Evolutionary conservation across 306 rosid genomes (phyloP).

Genomic region (Sphenostylis stenocarpa): DNA sequence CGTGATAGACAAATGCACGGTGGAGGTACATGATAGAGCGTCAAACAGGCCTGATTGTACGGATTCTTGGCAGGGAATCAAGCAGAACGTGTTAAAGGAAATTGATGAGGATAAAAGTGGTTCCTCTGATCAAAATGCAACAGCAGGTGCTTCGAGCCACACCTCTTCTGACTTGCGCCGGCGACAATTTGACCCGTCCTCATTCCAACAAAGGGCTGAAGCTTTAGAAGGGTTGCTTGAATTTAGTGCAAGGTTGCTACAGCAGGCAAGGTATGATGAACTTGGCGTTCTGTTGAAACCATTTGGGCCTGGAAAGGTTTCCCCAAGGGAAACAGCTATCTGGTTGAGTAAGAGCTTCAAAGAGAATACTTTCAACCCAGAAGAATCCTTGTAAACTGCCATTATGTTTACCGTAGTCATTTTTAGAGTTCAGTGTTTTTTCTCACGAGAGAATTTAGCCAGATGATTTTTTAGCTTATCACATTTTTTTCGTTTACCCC

Average conservation of each 20-base stretch:
- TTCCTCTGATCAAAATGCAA: conserved; percentile 86
- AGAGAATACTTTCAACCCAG: conserved; percentile 64
- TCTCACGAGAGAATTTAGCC: conserved; percentile 42
- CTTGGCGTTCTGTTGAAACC: conserved; percentile 96
- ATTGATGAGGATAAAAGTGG: conserved; percentile 57
- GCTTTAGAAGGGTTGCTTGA: conserved; percentile 98
- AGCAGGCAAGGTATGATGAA: conserved; percentile 85
- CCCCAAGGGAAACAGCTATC: conserved; percentile 98
- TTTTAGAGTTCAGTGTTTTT: conserved; percentile 32
- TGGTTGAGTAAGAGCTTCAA: conserved; percentile 98
- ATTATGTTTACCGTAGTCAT: conserved; percentile 33
- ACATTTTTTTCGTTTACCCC: not conserved
- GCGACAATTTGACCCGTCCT: conserved; percentile 74
- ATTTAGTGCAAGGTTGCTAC: conserved; percentile 93
- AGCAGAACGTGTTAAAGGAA: conserved; percentile 55
- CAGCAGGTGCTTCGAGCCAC: conserved; percentile 91
- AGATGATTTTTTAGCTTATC: conserved; percentile 43
- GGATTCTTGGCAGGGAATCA: conserved; percentile 69
- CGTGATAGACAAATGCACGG: conserved; percentile 88
- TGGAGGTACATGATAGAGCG: conserved; percentile 59
- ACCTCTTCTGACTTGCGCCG: conserved; percentile 70
- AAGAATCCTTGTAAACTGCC: conserved; percentile 41
- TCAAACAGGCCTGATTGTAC: conserved; percentile 47
- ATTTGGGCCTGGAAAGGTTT: conserved; percentile 93
- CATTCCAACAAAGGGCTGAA: conserved; percentile 89